Evolutionary conservation across 73 alveolate species (phyloP), one percentile per base, ranked within the genome.

Genomic region (Paramecium primaurelia): DNA sequence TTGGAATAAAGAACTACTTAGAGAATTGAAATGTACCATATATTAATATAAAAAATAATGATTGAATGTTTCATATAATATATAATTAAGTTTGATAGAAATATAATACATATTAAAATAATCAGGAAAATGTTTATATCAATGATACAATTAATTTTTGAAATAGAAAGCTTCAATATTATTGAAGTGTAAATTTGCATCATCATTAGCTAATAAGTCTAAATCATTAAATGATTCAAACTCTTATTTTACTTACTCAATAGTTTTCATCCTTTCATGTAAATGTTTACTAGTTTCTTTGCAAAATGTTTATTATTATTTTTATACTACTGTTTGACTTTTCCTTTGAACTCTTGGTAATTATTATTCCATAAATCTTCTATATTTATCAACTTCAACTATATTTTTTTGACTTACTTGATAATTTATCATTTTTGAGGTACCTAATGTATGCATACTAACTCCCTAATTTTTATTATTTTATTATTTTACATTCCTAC

Each of bases 381-480:
- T 75, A 75, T 75, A 75, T 42, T 75, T 42, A 36, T 75, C 58
- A n/a, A 36, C 88, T 38, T 36, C 75, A 32, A 25, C 77, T 4
- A 34, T 42, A 80, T 34, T 45, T 36, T 14, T 42, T 49, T 80
- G 58, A 26, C 91, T 80, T 10, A 8, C 8, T 42, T 80, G 18
- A 49, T 80, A 80, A 80, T 80, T 80, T 8, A 80, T 40, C 77
- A 80, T 22, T 80, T 80, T 80, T 5, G 91, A 32, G 5, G 91
- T 80, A 14, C 77, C 42, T 32, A 8, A 45, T n/a, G 77, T 80
- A 80, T 80, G 25, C 25, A 32, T 34, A 44, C 91, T 80, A 20
- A 49, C 77, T 38, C 58, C 47, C 91, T 80, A 80, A 32, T 11
- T 14, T 22, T 22, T 2, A 26, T 10, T 68, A 16, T 45, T 12